Evolutionary conservation across 1,139 yeast species (phyloP).

Genomic region (Arxiozyma slooffiae): DNA sequence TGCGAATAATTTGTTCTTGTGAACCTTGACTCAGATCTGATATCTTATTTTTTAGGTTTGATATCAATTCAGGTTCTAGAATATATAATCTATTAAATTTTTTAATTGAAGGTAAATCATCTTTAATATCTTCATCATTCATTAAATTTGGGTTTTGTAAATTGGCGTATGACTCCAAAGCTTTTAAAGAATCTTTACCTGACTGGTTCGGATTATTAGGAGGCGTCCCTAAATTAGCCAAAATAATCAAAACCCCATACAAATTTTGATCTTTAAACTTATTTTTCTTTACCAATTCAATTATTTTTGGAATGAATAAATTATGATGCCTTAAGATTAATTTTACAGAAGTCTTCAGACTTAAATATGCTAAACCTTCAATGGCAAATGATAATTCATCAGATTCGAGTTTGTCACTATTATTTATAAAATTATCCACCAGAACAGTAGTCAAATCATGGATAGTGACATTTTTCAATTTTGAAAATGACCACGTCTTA

Average conservation of each 20-base stretch:
- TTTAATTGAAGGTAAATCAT: constrained; percentile 16
- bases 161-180: constrained; percentile 19
- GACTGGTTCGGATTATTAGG: constrained; percentile 13
- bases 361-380: constrained; percentile 30
- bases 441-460: constrained; percentile 17
- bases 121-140: constrained; percentile 11
- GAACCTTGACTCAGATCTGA: constrained; percentile 17
- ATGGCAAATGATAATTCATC: constrained; percentile 17
- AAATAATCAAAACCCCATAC: constrained; percentile 24
- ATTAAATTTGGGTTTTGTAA: constrained; percentile 11
- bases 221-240: constrained; percentile 22
- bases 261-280: constrained; percentile 6
- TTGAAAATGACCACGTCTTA: constrained; percentile 29
- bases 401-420: not conserved
- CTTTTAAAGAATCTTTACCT: constrained; percentile 16
- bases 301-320: constrained; percentile 13
- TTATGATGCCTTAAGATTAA: constrained; percentile 15
- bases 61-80: constrained; percentile 17
- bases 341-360: constrained; percentile 23
- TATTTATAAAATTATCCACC: constrained; percentile 7
- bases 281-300: constrained; percentile 10
- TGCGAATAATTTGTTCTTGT: constrained; percentile 21
- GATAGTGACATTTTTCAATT: constrained; percentile 19
- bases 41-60: constrained; percentile 13
- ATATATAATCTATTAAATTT: constrained; percentile 18